phyloP scores from a whole-genome alignment of 805 yeast genomes.

The Metschnikowia continentalis region DNA sequence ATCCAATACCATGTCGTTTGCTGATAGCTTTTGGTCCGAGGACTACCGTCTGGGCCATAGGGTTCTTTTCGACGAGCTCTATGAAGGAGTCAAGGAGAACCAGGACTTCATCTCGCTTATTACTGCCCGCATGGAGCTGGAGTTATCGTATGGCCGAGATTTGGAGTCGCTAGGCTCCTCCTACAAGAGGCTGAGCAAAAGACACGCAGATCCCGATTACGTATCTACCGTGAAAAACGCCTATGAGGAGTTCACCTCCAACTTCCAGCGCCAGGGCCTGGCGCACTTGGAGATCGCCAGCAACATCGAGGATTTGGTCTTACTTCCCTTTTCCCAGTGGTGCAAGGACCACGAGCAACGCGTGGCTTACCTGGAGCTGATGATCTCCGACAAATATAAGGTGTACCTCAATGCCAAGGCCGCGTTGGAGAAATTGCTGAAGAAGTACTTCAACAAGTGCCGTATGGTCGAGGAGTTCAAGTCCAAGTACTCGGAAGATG shows the following conservation, averaged over 20 bases:
- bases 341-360: slow-evolving; percentile 66
- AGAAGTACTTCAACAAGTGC: slow-evolving; percentile 73
- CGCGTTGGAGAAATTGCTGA: slow-evolving; percentile 54
- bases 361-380: slow-evolving; percentile 55
- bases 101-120: slow-evolving; percentile 64
- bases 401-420: slow-evolving; percentile 46
- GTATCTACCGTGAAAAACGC: slow-evolving; percentile 65
- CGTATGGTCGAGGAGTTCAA: slow-evolving; percentile 65
- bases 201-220: slow-evolving; percentile 46
- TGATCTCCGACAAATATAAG: slow-evolving; percentile 47
- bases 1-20: slow-evolving; percentile 48
- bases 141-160: slow-evolving; percentile 58
- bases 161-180: slow-evolving; percentile 42
- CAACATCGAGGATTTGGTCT: slow-evolving; percentile 54
- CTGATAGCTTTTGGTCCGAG: slow-evolving; percentile 73
- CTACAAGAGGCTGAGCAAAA: slow-evolving; percentile 38
- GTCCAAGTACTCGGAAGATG: slow-evolving; percentile 44
- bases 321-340: slow-evolving; percentile 73
- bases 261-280: slow-evolving; percentile 55
- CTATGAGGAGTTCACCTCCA: slow-evolving; percentile 51
- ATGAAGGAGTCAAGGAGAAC: slow-evolving; percentile 66
- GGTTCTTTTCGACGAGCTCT: slow-evolving; percentile 48
- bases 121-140: slow-evolving; percentile 68
- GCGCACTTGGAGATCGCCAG: slow-evolving; percentile 59
- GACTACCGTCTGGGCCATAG: slow-evolving; percentile 57